These are phyloP conservation scores for Calendula officinalis DNA, from an alignment of 129 eudicot species.

Conservation along the genomic window DNA sequence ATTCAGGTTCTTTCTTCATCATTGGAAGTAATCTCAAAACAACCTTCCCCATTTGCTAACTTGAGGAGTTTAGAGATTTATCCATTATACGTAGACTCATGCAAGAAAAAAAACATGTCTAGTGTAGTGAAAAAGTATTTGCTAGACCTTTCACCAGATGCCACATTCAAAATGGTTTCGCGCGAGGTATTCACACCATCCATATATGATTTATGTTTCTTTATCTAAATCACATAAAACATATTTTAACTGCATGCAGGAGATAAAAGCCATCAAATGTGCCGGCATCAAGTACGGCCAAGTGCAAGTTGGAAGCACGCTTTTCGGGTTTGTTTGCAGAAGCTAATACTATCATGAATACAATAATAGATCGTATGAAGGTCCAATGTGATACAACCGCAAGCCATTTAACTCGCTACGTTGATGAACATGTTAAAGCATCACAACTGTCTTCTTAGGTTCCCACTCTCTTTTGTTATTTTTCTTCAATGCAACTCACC, in stretches of 20 bases:
- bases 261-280: not conserved
- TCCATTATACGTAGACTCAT: not conserved
- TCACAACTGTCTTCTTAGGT: not conserved
- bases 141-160: not conserved
- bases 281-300: not conserved
- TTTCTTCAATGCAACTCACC: too few species aligned
- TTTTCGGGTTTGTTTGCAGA: not conserved
- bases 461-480: too few species aligned
- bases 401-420: not conserved
- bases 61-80: not conserved
- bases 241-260: too few species aligned
- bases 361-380: not conserved
- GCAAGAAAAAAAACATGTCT: not conserved
- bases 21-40: too few species aligned
- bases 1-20: too few species aligned
- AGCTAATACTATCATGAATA: not conserved
- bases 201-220: too few species aligned
- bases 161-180: not conserved
- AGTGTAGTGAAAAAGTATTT: not conserved
- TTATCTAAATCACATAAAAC: not conserved
- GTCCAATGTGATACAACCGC: not conserved
- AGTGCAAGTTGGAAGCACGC: not conserved
- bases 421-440: not conserved
- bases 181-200: not conserved
- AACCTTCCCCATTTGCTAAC: not conserved